Conservation (phyloP, 768 basidiomycete genomes). For the Dendrothele bispora region DNA sequence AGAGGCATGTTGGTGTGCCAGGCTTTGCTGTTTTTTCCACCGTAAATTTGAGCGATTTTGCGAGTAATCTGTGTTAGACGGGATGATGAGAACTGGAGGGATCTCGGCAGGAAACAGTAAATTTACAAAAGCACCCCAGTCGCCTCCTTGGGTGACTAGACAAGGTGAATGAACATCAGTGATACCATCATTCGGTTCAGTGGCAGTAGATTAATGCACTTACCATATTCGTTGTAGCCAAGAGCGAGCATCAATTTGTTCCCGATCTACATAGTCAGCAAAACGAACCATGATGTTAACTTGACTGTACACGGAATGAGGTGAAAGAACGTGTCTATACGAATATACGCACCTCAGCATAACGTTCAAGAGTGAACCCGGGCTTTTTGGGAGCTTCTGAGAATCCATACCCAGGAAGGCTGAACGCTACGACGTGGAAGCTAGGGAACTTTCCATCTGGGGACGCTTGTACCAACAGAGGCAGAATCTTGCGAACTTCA, state of each 20-base stretch:
- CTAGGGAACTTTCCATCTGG: slow-evolving; percentile 32
- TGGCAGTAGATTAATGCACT: not conserved
- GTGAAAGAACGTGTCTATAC: not conserved
- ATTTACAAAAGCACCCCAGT: slow-evolving; percentile 38
- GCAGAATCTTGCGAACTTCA: slow-evolving; percentile 42
- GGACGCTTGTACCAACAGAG: slow-evolving; percentile 31
- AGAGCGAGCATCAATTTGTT: slow-evolving; percentile 35
- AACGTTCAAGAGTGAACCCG: slow-evolving; percentile 37
- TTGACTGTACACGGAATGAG: not conserved
- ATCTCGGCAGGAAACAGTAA: not conserved
- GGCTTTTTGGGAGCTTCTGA: slow-evolving; percentile 41
- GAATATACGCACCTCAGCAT: slow-evolving; percentile 29
- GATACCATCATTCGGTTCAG: no score
- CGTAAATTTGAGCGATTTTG: slow-evolving; percentile 21
- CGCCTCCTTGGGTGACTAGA: slow-evolving; percentile 40
- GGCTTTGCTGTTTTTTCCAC: slow-evolving; percentile 28
- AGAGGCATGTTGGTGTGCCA: slow-evolving; percentile 31
- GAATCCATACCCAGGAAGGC: slow-evolving; percentile 47
- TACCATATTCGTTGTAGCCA: slow-evolving; percentile 35
- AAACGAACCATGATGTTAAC: not conserved
- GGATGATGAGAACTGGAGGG: not conserved
- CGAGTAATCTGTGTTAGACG: slow-evolving; percentile 22
- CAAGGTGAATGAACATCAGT: not conserved
- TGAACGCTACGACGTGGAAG: slow-evolving; percentile 47
- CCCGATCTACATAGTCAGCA: slow-evolving; percentile 9